Evolutionary conservation across 257 asterid species (phyloP).

Genomic region (Solanum pimpinellifolium): DNA sequence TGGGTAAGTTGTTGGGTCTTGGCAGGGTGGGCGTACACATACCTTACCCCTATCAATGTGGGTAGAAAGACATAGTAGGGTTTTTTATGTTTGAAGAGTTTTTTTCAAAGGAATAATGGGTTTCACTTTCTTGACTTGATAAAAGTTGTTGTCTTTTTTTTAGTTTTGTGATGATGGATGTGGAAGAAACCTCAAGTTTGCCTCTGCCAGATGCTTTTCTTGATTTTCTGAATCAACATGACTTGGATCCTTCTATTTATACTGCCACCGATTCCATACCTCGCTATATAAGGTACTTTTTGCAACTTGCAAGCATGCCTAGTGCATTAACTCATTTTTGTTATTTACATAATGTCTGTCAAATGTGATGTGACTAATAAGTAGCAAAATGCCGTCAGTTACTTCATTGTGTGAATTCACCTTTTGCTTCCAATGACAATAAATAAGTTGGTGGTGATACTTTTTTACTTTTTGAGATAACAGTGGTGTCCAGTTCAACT

Average conservation of each 20-base stretch:
- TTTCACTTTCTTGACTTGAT: background rate
- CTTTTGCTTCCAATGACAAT: background rate
- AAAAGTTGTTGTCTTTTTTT: background rate
- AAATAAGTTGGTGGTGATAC: background rate
- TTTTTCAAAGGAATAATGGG: background rate
- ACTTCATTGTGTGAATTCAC: background rate
- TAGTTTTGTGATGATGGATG: constrained; percentile 6
- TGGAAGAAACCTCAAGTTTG: constrained; percentile 15
- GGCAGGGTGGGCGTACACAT: background rate
- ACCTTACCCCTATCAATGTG: background rate
- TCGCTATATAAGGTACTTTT: constrained; percentile 72
- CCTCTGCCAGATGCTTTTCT: constrained; percentile 70
- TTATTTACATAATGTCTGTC: background rate
- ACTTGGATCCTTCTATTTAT: constrained; percentile 70
- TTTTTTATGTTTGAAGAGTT: background rate
- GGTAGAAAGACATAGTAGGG: background rate
- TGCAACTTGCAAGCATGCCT: background rate
- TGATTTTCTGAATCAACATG: constrained; percentile 61
- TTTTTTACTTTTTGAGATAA: background rate
- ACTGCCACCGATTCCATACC: constrained; percentile 47
- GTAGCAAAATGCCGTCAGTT: background rate
- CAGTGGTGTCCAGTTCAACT: background rate
- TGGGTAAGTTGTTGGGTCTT: background rate
- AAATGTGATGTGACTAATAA: background rate
- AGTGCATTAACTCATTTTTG: background rate